Evolutionary conservation across 176 grass and related monocot species (phyloP).

Genomic region (Alopecurus myosuroides): DNA sequence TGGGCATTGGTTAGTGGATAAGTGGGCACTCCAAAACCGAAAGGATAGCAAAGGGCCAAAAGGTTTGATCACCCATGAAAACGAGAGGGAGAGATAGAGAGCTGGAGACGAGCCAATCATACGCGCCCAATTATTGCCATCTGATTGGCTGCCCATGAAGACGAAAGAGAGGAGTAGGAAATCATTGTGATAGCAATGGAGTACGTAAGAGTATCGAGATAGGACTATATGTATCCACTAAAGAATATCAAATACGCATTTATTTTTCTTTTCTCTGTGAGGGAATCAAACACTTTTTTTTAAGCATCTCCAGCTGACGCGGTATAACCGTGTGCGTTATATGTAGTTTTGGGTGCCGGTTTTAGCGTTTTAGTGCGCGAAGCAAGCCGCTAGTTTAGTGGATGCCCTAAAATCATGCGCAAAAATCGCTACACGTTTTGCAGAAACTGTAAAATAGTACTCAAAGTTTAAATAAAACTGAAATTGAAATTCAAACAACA

Average conservation of each 20-base stretch:
- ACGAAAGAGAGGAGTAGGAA: neutral
- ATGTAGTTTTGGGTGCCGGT: no score
- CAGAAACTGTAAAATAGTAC: no score
- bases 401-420: no score
- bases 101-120: conserved; percentile 26
- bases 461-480: no score
- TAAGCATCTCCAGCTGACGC: no score
- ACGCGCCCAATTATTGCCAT: conserved; percentile 5
- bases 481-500: no score
- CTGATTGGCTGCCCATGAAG: conserved; percentile 23
- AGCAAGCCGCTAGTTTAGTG: no score
- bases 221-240: neutral
- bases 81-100: neutral
- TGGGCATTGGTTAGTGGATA: conserved; percentile 14
- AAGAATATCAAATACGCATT: neutral
- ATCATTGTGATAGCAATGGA: neutral
- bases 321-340: no score
- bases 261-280: neutral
- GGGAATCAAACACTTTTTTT: neutral
- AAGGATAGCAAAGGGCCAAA: neutral
- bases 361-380: no score
- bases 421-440: no score
- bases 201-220: neutral
- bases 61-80: neutral
- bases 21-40: neutral